Evolutionary conservation across 75 land plant species (phyloP).

Genomic region (Isoetes taiwanensis): DNA sequence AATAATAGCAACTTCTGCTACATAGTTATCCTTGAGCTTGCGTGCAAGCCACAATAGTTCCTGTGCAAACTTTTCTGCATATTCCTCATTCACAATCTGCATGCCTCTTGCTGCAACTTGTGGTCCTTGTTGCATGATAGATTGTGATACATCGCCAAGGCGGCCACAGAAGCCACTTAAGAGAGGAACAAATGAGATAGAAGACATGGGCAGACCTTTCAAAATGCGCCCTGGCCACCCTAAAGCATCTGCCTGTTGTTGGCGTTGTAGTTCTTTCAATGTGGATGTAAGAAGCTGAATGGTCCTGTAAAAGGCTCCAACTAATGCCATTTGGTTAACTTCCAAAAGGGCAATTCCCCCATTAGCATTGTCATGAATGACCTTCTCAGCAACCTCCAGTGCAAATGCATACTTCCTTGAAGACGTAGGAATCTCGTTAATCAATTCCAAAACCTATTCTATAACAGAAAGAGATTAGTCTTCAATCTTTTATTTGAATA

Average conservation of each 20-base stretch:
- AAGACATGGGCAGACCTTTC: slow-evolving; percentile 23
- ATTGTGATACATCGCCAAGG: too few species aligned
- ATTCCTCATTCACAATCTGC: too few species aligned
- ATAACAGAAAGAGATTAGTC: slow-evolving; percentile 13
- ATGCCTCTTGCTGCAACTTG: too few species aligned
- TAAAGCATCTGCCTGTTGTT: slow-evolving; percentile 12
- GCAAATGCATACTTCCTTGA: slow-evolving; percentile 71
- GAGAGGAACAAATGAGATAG: too few species aligned
- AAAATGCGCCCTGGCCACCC: slow-evolving; percentile 29
- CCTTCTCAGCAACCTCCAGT: slow-evolving; percentile 50
- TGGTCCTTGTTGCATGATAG: too few species aligned
- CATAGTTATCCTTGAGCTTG: slow-evolving; percentile 48
- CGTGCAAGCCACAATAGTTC: slow-evolving; percentile 76
- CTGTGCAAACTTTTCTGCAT: slow-evolving; percentile 77
- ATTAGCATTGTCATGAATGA: slow-evolving; percentile 49
- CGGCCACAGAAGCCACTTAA: too few species aligned
- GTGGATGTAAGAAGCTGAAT: slow-evolving; percentile 24
- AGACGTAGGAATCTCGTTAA: slow-evolving; percentile 50
- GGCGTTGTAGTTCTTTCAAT: slow-evolving; percentile 1
- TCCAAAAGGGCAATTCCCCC: slow-evolving; percentile 27
- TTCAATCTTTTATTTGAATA: too few species aligned
- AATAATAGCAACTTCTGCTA: slow-evolving; percentile 40
- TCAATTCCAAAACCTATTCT: slow-evolving; percentile 43
- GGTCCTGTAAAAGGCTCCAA: slow-evolving; percentile 41
- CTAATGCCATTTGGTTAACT: slow-evolving; percentile 48